Evolutionary conservation across 495 filamentous ascomycete genomes (phyloP), one percentile per base, ranked within the genome.

Genomic region (Talaromyces liani): DNA sequence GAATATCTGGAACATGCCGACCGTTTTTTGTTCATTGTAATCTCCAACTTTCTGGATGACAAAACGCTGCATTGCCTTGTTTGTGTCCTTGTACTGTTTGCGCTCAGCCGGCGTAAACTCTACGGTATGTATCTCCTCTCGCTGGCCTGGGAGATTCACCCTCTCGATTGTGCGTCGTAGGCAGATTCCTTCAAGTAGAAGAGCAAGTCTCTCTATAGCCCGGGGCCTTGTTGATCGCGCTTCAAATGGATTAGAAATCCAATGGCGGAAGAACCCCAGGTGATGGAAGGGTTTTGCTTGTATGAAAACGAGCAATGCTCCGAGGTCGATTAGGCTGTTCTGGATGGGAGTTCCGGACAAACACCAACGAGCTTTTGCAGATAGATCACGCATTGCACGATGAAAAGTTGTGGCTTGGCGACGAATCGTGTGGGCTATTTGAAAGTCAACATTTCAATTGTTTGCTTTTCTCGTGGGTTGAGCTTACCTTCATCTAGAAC

Each of bases 271-370:
- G 20, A 8, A 63, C 6, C 56, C 20, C 2, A 62, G 6, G 18
- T 65, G 34, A 45, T 69, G 58, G 18, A 69, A 98, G 62, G 98
- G 94, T 75, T 98, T 95, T 1, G 94, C 94, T 9, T 98, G 79
- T 41, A 98, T 73, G 77, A 98, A 98, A 72, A 97, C 97, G 61
- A 98, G 84, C 29, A 98, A 78, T 10, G 94, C 93, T 93, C 94
- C 98, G 14, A 98, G 85, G 67, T 98, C 94, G 76, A 98, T 94
- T 0, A 98, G 80, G 68, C 97, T 98, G 78, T 98, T 98, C 72
- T 98, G 94, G 10, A 98, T 82, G 3, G 94, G 94, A 3, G 94
- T 98, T 63, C 94, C 94, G 25, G 94, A 98, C 63, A 98, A 72
- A 8, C 73, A 76, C 79, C 79, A 82, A 4, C 79, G 68, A 10